These are phyloP conservation scores for Ammopiptanthus mongolicus DNA, from an alignment of 306 rosid genomes.

Conservation along the genomic window DNA sequence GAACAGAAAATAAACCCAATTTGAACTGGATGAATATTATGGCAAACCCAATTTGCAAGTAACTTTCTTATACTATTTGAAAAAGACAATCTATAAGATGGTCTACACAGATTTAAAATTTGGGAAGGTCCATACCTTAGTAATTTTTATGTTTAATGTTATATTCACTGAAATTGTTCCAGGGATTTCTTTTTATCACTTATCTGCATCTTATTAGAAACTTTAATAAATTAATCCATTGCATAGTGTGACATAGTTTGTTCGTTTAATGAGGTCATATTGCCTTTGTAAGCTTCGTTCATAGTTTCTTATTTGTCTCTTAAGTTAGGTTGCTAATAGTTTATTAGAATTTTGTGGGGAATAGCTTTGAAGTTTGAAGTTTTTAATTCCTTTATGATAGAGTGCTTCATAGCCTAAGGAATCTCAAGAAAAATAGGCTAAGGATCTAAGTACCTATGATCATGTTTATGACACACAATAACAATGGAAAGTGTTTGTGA, in stretches of 20 bases:
- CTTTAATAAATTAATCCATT: not conserved
- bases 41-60: not conserved
- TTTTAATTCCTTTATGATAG: not conserved
- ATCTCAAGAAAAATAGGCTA: too few relatives aligned
- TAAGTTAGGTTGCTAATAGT: not conserved
- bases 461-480: too few relatives aligned
- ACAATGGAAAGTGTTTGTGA: too few relatives aligned
- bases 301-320: not conserved
- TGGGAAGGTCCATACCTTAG: not conserved
- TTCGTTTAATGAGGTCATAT: not conserved
- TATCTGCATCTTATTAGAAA: not conserved
- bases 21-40: not conserved
- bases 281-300: not conserved
- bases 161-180: not conserved
- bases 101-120: not conserved
- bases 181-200: not conserved
- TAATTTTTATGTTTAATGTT: not conserved
- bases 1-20: too few relatives aligned
- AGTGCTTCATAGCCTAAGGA: not conserved
- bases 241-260: not conserved
- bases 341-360: not conserved
- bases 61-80: not conserved
- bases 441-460: too few relatives aligned
- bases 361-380: slow-evolving; percentile 8
- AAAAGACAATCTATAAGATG: not conserved